These are phyloP conservation scores for Verticillium tricorpus DNA, from an alignment of 2,329 filamentous ascomycete species.

Conservation along the genomic window DNA sequence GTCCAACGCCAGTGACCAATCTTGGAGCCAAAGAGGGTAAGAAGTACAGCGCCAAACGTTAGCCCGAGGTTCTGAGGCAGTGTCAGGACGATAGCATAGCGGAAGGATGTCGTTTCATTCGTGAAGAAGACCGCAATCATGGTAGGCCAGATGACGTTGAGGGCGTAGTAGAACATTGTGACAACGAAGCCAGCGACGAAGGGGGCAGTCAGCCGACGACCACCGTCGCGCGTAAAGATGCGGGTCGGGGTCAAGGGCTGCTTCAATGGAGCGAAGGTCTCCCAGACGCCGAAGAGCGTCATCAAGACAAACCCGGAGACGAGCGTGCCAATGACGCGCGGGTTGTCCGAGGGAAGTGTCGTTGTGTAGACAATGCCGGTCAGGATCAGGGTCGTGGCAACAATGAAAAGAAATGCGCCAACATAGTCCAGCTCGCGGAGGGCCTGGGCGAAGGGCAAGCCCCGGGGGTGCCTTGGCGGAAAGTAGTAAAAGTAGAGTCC, in stretches of 20 bases:
- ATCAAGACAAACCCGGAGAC: slow-evolving; percentile 29
- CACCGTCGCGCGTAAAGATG: slow-evolving; percentile 38
- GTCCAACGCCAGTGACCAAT: slow-evolving; percentile 44
- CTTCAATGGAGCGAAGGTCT: slow-evolving; percentile 29
- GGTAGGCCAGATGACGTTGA: slow-evolving; percentile 39
- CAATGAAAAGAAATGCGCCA: slow-evolving; percentile 30
- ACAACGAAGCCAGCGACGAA: slow-evolving; percentile 39
- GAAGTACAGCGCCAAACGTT: slow-evolving; percentile 32
- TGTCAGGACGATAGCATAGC: slow-evolving; percentile 29
- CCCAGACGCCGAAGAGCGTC: slow-evolving; percentile 31
- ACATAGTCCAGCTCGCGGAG: slow-evolving; percentile 33
- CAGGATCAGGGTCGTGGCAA: slow-evolving; percentile 29
- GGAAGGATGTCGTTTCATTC: slow-evolving; percentile 26
- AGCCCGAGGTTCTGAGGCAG: slow-evolving; percentile 41
- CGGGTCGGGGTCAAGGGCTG: slow-evolving; percentile 37
- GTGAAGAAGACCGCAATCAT: slow-evolving; percentile 42
- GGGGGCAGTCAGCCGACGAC: slow-evolving; percentile 42
- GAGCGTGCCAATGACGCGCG: slow-evolving; percentile 30
- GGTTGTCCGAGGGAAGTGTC: slow-evolving; percentile 26
- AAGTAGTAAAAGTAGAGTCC: slow-evolving; percentile 33
- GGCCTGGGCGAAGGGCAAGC: slow-evolving; percentile 26
- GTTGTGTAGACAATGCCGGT: slow-evolving; percentile 35
- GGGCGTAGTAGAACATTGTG: slow-evolving; percentile 48
- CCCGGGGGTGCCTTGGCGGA: slow-evolving; percentile 25
- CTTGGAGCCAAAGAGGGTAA: slow-evolving; percentile 34